Conservation (phyloP, 371 early-diverging fungal genomes). For the Dichotomocladium elegans region DNA sequence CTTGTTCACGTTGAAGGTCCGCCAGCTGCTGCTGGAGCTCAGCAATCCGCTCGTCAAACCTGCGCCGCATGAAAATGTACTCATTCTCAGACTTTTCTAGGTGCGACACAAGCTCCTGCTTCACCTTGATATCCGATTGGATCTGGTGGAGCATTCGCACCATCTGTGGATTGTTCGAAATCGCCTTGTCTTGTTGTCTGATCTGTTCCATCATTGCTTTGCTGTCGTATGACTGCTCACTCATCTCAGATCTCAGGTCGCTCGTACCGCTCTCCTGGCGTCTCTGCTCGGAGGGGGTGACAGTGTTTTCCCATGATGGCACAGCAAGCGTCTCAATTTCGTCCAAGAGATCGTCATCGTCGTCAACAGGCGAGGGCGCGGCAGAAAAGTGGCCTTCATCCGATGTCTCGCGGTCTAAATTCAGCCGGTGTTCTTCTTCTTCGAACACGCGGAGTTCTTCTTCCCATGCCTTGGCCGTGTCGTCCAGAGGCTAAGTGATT, state of each 20-base stretch:
- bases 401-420: conserved; percentile 20
- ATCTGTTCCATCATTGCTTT: conserved; percentile 2
- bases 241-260: neutral
- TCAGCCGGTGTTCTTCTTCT: conserved; percentile 28
- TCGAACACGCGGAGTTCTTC: conserved; percentile 38
- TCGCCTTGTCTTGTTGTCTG: conserved; percentile 8
- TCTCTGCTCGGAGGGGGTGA: neutral
- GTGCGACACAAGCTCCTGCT: conserved; percentile 52
- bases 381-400: conserved; percentile 43
- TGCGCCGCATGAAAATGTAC: conserved; percentile 53
- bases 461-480: conserved; percentile 38
- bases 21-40: conserved; percentile 55
- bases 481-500: conserved; percentile 27
- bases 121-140: conserved; percentile 68
- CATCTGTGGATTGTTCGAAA: conserved; percentile 37
- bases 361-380: conserved; percentile 27
- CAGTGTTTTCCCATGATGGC: conserved; percentile 35
- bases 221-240: conserved; percentile 2
- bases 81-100: conserved; percentile 57
- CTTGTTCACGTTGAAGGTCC: conserved; percentile 65
- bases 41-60: conserved; percentile 70
- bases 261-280: neutral
- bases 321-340: conserved; percentile 38
- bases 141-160: conserved; percentile 62
- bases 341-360: conserved; percentile 21